Base-by-base conservation (phyloP, 2,329 filamentous ascomycete genomes). In the Aspergillus ochraceus region DNA sequence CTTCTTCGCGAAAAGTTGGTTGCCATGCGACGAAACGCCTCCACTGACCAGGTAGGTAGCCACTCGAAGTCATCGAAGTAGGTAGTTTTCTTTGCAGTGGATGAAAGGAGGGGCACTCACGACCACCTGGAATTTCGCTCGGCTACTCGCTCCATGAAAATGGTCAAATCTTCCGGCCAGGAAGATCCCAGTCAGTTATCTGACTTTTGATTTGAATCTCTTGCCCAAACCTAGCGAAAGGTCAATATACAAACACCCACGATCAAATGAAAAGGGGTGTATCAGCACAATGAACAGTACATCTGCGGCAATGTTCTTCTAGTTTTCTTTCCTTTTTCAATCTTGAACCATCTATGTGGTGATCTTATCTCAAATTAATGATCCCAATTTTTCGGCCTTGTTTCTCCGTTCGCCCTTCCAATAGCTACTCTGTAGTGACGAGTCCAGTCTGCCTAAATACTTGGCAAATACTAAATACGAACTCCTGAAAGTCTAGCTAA, bases 1-100 rank as follows among this genome's bases (percentile, higher is more conserved):
- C 63, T 77, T 20, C 70, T 76, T 9, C 74, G 71, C 55, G 76
- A 77, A 61, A 74, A 69, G 57, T 56, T 76, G 20, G 71, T 74
- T 55, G 75, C 76, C 22, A 67, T 74, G 62, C 72, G 74, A 49
- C 71, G 72, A 54, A 66, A 65, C 56, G 67, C 66, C 53, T 59
- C 60, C 51, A 61, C 51, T 54, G 59, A 66, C 49, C 67, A 74
- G 64, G 64, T 68, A 67, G 66, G 67, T 67, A 62, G 58, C 54
- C 58, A 53, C 29, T 54, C 30, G 36, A 52, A 59, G 52, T 52
- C 58, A 55, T 55, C 36, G 22, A 54, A 59, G 46, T 56, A 61
- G 52, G 52, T 47, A 47, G 19, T 42, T 42, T 36, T 42, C 36
- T 42, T 42, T 42, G 36, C 36, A 17, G 17, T 42, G 36, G 0